Evolutionary conservation across 495 filamentous ascomycete genomes (phyloP), one percentile per base, ranked within the genome.

Genomic region (Lineolata rhizophorae): DNA sequence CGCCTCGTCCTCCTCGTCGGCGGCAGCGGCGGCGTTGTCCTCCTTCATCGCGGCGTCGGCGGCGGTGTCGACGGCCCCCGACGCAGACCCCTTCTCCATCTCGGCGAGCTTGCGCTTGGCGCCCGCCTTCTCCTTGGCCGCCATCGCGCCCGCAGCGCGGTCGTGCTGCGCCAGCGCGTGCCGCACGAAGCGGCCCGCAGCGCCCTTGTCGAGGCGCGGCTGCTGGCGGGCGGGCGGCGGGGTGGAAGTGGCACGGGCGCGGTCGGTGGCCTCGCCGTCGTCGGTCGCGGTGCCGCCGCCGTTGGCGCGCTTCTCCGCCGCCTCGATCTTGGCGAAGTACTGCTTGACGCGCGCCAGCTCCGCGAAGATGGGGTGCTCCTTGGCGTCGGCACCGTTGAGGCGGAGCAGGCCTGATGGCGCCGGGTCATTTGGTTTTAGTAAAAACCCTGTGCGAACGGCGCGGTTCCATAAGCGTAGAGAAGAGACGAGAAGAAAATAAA

Each of bases 301-400:
- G n/a, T n/a, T n/a, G n/a, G n/a, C n/a, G n/a, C n/a, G n/a, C 1
- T 40, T 52, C 46, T 78, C 67, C 31, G 66, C 53, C 20, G 47
- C 52, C 47, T 90, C 76, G 44, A 94, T 83, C 57, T 95, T 97
- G n/a, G 69, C 68, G 45, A 90, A 83, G 52, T 94, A 94, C 49
- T 83, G 74, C 48, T 67, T 79, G 31, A 94, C 73, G 30, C 87
- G 67, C 3, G 66, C 70, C 33, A 97, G 60, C 57, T 97, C 87
- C 29, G 57, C 58, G 53, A 77, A 85, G 34, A 95, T 66, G 16
- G 82, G 65, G 45, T 95, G 90, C 31, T 78, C 63, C 48, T 75
- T 79, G 9, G 78, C 69, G 46, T 91, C 66, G 5, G 72, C 65
- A 28, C 73, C 81, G 41, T 80, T 74, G 17, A 95, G 65, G 30